These are phyloP conservation scores for Pichia sp. DNA, from an alignment of 1,139 yeast species.

Conservation along the genomic window DNA sequence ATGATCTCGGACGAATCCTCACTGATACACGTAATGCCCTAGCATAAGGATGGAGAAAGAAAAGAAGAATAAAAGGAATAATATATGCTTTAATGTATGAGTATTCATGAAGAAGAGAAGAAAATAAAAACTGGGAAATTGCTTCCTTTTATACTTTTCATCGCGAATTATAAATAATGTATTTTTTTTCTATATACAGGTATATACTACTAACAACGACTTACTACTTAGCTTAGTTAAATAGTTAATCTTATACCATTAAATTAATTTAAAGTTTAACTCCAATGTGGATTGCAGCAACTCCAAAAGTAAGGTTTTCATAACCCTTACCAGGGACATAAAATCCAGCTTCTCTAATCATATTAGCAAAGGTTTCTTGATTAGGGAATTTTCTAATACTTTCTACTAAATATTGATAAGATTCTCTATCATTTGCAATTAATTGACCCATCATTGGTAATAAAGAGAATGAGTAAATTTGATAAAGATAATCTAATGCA, in stretches of 20 bases:
- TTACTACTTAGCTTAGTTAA: too few relatives aligned
- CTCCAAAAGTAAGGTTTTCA: slow-evolving; percentile 93
- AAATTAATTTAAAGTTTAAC: slow-evolving; percentile 51
- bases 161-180: neutral
- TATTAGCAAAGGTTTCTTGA: slow-evolving; percentile 82
- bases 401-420: slow-evolving; percentile 93
- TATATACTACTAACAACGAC: too few relatives aligned
- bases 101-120: neutral
- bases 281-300: slow-evolving; percentile 95
- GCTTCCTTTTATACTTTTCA: slow-evolving; percentile 9
- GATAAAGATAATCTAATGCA: slow-evolving; percentile 66
- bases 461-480: slow-evolving; percentile 80
- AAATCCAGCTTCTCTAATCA: slow-evolving; percentile 96
- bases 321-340: slow-evolving; percentile 85
- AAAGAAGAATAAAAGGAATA: neutral
- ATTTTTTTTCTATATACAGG: neutral
- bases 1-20: slow-evolving; percentile 99
- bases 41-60: slow-evolving; percentile 79
- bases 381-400: slow-evolving; percentile 87
- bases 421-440: slow-evolving; percentile 89
- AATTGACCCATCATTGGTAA: slow-evolving; percentile 95
- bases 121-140: neutral
- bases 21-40: slow-evolving; percentile 99
- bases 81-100: neutral
- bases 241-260: too few relatives aligned